phyloP scores from a whole-genome alignment of 148 eudicot species.

The Vaccinium myrtillus region DNA sequence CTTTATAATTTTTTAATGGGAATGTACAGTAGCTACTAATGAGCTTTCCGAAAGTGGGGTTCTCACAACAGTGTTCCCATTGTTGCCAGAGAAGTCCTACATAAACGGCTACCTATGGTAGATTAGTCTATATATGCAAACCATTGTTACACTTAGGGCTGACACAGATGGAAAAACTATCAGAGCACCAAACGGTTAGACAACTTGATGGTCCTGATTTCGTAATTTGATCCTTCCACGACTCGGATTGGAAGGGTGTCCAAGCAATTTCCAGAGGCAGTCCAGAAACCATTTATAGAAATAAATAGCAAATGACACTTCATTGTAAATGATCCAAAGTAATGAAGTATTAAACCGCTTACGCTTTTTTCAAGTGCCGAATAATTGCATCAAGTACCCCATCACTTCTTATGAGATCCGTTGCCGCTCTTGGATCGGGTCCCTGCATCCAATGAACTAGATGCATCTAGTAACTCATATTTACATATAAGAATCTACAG shows the following conservation, averaged over 20 bases:
- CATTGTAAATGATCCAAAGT: conserved; percentile 5
- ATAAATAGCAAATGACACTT: neutral
- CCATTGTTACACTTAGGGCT: neutral
- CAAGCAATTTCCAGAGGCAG: conserved; percentile 4
- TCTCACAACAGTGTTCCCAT: neutral
- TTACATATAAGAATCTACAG: neutral
- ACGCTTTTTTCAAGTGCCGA: conserved; percentile 82
- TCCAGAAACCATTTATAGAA: neutral
- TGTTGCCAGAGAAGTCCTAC: neutral
- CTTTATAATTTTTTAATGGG: neutral
- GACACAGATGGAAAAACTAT: conserved; percentile 5
- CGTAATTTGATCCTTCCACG: neutral
- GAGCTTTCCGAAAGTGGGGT: neutral
- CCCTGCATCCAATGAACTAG: conserved; percentile 51
- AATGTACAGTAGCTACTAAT: neutral
- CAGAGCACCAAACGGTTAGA: neutral
- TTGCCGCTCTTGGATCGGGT: conserved; percentile 88
- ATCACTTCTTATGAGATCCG: conserved; percentile 70
- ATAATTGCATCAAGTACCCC: conserved; percentile 77
- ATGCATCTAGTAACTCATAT: neutral
- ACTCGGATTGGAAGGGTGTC: conserved; percentile 7
- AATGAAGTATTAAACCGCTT: conserved; percentile 32
- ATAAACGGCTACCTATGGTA: neutral
- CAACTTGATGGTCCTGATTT: neutral
- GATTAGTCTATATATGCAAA: neutral